Percentiles rank a stretch among this genome's conserved stretches.
Conservation (phyloP, 2,329 filamentous ascomycete species). For the Alternaria angustiovoidea region DNA sequence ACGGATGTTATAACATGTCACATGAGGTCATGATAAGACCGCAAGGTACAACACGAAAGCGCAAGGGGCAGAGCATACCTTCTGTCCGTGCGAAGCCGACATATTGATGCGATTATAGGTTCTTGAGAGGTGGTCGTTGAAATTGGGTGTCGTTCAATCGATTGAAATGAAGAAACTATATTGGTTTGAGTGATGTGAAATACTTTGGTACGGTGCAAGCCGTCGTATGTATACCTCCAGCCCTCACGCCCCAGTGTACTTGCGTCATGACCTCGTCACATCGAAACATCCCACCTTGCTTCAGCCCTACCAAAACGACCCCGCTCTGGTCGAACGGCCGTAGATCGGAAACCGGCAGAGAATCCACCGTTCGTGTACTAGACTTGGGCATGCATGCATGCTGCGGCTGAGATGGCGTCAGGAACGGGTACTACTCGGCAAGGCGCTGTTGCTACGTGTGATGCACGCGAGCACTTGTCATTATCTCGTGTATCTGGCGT, state of each 20-base stretch:
- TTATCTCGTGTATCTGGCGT: neutral
- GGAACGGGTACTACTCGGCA: neutral
- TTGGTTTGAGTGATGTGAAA: neutral
- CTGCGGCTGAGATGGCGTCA: conserved; percentile 9
- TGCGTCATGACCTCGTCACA: conserved; percentile 31
- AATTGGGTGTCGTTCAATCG: neutral
- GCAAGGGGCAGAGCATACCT: conserved; percentile 19
- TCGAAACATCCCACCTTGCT: conserved; percentile 10
- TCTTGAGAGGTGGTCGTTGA: neutral
- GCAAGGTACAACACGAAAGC: neutral
- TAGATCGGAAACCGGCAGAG: conserved; percentile 1
- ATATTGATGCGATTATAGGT: conserved; percentile 10
- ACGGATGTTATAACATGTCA: neutral
- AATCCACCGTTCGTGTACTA: neutral
- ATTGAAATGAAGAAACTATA: neutral
- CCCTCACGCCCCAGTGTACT: conserved; percentile 17
- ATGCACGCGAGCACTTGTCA: neutral
- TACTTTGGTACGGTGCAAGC: neutral
- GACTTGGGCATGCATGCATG: conserved; percentile 5
- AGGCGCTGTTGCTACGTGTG: neutral
- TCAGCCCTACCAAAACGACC: conserved; percentile 9
- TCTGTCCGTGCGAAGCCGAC: conserved; percentile 26
- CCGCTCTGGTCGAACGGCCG: neutral
- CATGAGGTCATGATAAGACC: neutral
- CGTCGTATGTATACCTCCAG: conserved; percentile 6